phyloP scores from a whole-genome alignment of 306 rosid genomes.

The Begonia loranthoides region DNA sequence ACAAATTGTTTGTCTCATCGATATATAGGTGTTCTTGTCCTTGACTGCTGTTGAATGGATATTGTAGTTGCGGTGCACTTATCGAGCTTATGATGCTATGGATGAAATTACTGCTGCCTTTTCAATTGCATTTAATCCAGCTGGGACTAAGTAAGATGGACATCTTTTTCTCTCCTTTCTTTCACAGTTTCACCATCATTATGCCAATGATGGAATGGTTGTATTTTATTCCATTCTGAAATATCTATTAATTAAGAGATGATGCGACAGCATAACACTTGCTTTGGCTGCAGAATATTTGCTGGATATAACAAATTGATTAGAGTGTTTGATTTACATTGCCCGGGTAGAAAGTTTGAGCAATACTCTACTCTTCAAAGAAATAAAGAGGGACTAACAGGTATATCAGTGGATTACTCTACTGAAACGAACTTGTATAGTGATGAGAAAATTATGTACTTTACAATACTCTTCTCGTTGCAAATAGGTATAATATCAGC shows the following conservation, averaged over 20 bases:
- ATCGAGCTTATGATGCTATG: constrained; percentile 93
- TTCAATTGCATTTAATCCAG: constrained; percentile 82
- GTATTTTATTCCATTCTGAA: background rate
- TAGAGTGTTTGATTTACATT: constrained; percentile 85
- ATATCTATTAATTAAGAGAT: background rate
- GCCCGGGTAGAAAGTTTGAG: constrained; percentile 87
- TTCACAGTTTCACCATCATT: background rate
- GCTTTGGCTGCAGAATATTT: constrained; percentile 40
- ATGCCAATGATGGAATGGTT: no score
- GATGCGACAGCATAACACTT: background rate
- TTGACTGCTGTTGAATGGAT: constrained; percentile 9
- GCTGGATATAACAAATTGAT: constrained; percentile 92
- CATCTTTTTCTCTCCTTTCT: background rate
- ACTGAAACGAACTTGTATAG: background rate
- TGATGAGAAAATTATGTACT: constrained; percentile 2
- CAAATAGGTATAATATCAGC: constrained; percentile 77
- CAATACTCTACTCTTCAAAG: constrained; percentile 59
- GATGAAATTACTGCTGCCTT: constrained; percentile 90
- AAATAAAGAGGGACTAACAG: constrained; percentile 87
- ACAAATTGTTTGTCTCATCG: background rate
- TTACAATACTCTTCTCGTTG: background rate
- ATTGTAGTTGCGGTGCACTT: constrained; percentile 86
- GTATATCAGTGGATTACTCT: constrained; percentile 18
- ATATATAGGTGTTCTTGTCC: background rate
- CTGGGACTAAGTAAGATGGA: constrained; percentile 64